phyloP scores from a whole-genome alignment of 129 eudicot genomes.

The Centella asiatica region DNA sequence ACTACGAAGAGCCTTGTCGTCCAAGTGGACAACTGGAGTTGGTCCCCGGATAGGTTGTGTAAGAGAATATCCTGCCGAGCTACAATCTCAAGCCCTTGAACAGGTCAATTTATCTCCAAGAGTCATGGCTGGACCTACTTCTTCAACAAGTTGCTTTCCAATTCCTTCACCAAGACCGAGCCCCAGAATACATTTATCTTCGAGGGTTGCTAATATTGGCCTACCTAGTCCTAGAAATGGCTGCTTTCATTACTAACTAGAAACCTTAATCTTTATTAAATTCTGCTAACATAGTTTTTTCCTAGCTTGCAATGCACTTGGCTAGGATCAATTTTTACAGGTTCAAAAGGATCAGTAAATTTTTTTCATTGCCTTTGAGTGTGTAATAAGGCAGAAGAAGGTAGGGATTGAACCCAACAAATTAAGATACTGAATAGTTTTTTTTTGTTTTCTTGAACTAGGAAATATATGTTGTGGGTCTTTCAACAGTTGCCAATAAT shows the following conservation, averaged over 20 bases:
- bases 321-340: neutral
- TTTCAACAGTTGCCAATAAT: neutral
- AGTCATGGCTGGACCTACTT: neutral
- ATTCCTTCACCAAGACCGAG: constrained; percentile 65
- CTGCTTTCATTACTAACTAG: neutral
- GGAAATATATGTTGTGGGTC: constrained; percentile 1
- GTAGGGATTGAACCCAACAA: neutral
- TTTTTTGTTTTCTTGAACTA: neutral
- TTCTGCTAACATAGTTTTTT: neutral
- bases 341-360: neutral
- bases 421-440: neutral
- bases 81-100: constrained; percentile 51
- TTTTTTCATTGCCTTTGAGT: neutral
- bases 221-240: constrained; percentile 26
- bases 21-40: constrained; percentile 50
- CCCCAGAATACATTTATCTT: constrained; percentile 36
- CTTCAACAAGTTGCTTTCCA: constrained; percentile 22
- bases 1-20: constrained; percentile 18
- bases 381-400: neutral
- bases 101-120: constrained; percentile 50
- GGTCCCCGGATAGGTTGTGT: constrained; percentile 62
- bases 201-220: constrained; percentile 40
- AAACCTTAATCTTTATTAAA: neutral
- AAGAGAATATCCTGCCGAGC: constrained; percentile 44
- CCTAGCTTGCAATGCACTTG: neutral